Evolutionary conservation across 768 basidiomycete species (phyloP), one percentile per base, ranked within the genome.

Genomic region (Tephrocybe sp.): DNA sequence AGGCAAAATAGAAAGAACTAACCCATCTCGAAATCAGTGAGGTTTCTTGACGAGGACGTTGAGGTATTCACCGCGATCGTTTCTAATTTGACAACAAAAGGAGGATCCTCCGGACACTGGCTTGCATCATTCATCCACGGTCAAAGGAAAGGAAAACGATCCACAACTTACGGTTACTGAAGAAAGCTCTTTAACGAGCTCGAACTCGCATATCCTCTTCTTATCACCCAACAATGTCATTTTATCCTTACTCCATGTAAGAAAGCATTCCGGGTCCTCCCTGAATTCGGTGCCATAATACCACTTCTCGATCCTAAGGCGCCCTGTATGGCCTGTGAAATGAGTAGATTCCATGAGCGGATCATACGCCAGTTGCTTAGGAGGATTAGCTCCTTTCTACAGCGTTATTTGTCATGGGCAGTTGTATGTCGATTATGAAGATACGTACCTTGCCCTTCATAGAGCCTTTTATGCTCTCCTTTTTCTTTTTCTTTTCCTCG

Each of bases 361-460:
- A 27, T 42, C 41, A 8, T 16, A 13, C n/a, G 23, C 9, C 15
- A 37, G 10, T 8, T 0, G 4, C 18, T 34, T 23, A 3, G 15
- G n/a, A 11, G 18, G 22, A 10, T 24, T 13, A 4, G 22, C n/a
- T 25, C 27, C 10, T 13, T 36, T 43, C 48, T 49, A 23, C 16
- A 23, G 3, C 33, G 8, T 4, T 3, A 21, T 44, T 18, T 25
- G 9, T 29, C 27, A 29, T 18, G n/a, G 37, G 10, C 5, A 43
- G 27, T 30, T 9, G 16, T 24, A 38, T 9, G n/a, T 6, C 18
- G n/a, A 38, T 19, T 16, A 38, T 8, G 18, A 12, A 38, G 7
- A 39, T 21, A 27, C 50, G 13, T 43, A 58, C 57, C 52, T 56
- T 61, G 9, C 13, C 22, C 38, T 56, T 61, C 60, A 61, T 61